Conservation (phyloP, 768 basidiomycete genomes). For the Cystofilobasidium capitatum region DNA sequence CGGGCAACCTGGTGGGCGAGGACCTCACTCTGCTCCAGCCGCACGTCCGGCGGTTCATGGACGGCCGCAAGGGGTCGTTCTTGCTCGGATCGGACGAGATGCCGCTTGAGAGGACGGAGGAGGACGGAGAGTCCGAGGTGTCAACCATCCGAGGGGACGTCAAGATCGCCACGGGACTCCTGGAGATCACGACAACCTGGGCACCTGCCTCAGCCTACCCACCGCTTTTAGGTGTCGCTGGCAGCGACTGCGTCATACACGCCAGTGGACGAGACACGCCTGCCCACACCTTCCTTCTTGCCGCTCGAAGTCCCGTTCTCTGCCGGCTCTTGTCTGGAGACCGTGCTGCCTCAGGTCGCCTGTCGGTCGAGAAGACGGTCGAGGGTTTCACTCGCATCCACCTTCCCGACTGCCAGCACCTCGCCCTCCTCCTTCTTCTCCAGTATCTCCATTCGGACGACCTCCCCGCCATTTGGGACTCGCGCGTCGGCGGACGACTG, state of each 20-base stretch:
- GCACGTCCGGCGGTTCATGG: constrained; percentile 43
- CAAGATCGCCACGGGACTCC: constrained; percentile 33
- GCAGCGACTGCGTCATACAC: constrained; percentile 30
- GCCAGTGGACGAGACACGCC: constrained; percentile 42
- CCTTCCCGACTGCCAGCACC: constrained; percentile 52
- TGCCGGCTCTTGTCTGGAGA: constrained; percentile 40
- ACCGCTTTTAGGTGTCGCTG: constrained; percentile 19
- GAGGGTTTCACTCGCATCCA: constrained; percentile 28
- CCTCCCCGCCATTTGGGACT: constrained; percentile 74
- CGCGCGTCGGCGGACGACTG: constrained; percentile 49
- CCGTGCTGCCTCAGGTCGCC: constrained; percentile 1
- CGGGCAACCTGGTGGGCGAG: constrained; percentile 52
- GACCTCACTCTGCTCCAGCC: constrained; percentile 63
- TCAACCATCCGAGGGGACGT: constrained; percentile 36
- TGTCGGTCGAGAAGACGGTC: constrained; percentile 34
- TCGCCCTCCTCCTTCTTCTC: constrained; percentile 64
- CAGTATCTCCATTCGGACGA: constrained; percentile 84
- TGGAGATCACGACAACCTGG: constrained; percentile 35
- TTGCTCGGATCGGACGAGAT: not conserved
- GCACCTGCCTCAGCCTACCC: constrained; percentile 28
- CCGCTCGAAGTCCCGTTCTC: constrained; percentile 50
- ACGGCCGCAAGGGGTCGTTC: constrained; percentile 17
- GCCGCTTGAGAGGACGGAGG: constrained; percentile 34
- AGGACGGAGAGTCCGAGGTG: constrained; percentile 41
- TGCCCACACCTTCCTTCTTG: constrained; percentile 59